Evolutionary conservation across 345 rosid genomes (phyloP), one percentile per base, ranked within the genome.

Genomic region (Arabidopsis thaliana): DNA sequence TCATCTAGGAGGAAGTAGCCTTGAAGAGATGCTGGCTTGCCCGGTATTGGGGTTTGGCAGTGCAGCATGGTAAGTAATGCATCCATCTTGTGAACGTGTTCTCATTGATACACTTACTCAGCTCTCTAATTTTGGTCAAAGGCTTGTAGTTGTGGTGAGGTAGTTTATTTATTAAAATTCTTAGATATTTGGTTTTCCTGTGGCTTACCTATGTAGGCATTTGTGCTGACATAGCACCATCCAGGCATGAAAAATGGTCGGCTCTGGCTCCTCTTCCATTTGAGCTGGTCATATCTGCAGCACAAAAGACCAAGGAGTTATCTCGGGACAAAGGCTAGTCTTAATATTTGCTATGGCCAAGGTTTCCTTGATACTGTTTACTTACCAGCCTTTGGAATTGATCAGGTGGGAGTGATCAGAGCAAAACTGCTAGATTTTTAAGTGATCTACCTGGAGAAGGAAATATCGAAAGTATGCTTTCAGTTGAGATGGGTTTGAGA

Each of bases 1-100:
- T 55, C 36, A 55, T 78, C 22, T 79, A 96, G 99, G 99, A 96
- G 80, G 99, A 96, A 84, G 98, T 96, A 69, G 99, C 91, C 63
- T 73, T 96, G 82, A 96, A 91, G 91, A 93, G 98, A 80, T 96
- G 99, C 66, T 96, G 99, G 99, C 98, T 96, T 83, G 97, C 99
- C 58, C 94, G 98, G 53, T 88, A 93, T 75, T 96, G 99, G 99
- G 95, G 93, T 49, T 83, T 96, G 71, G 97, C 97, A 65, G 93
- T 87, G 16, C 85, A 87, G 51, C 91, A 89, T 82, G 98, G 98
- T 91, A 87, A 78, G 77, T 78, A 42, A 65, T 58, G 32, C 62
- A 38, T 70, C 61, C 36, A 16, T 16, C 20, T 16, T 16, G 20
- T 16, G 20, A 16, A 16, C 20, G 20, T 16, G 20, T 16, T 16